Base-by-base conservation (phyloP, 139 green algal genomes). In the Chlamydomonas incerta region DNA sequence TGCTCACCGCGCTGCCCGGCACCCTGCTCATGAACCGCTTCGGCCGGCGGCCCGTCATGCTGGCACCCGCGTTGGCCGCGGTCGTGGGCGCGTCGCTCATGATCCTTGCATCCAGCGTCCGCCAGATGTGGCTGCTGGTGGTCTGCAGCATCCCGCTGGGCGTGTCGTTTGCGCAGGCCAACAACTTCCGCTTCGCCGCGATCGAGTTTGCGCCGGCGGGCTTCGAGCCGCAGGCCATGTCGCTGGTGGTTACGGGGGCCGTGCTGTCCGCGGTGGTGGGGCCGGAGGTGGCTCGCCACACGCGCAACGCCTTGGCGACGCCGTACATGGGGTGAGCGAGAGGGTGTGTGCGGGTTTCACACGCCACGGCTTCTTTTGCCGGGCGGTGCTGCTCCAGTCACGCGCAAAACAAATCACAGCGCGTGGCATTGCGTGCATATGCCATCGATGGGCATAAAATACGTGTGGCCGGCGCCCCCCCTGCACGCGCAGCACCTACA, bases 111-210 rank as follows among this genome's bases (percentile, higher is more conserved):
- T 41, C 62, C 3, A 28, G 23, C 9, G 20, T 47, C 31, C 37
- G 37, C 2, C 37, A 31, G 28, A 63, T 83, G 37, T 63, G 62
- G 60, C 41, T 83, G 60, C 76, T 83, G 17, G n/a, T 83, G 14
- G 62, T 47, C 24, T 62, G 37, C 15, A 73, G 37, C 62, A 29
- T 73, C 20, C 76, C 76, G 28, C 60, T 83, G 41, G 76, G 76
- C 9, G 76, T 73, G 21, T 65, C 37, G 28, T 73, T 73, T 62
- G 76, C 76, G 26, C 76, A 73, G 41, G 76, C 76, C 14, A 63
- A 83, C 37, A 83, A 62, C 62, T 63, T 83, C 2, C 76, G 76
- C 0, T 83, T 83, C 29, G 41, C 29, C 1, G 76, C 76, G 23
- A 35, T 68, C 13, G 76, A 83, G 62, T 83, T 83, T 31, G 60